Evolutionary conservation across 352 stramenopile genomes (phyloP).

Genomic region (Pythium rhizo-oryzae): DNA sequence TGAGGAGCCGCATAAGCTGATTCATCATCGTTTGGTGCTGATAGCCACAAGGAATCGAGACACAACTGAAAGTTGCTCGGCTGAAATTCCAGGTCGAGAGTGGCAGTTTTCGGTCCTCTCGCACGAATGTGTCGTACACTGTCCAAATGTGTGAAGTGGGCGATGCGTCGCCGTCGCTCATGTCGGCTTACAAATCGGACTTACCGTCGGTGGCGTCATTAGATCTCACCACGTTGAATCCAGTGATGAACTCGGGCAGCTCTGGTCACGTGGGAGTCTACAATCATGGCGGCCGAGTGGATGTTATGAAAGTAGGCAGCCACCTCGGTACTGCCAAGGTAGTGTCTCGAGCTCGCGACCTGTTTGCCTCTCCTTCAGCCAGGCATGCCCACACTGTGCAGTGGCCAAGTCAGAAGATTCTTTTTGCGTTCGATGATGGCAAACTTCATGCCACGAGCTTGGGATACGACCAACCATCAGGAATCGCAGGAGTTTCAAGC

Average conservation of each 20-base stretch:
- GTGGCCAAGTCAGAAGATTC: conserved; percentile 16
- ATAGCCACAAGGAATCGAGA: conserved; percentile 40
- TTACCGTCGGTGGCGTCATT: not conserved
- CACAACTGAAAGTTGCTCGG: conserved; percentile 52
- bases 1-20: not conserved
- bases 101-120: conserved; percentile 21
- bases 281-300: conserved; percentile 12
- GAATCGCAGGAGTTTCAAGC: not conserved
- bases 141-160: conserved; percentile 63
- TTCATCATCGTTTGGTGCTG: not conserved
- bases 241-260: not conserved
- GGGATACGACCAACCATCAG: not conserved
- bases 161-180: conserved; percentile 48
- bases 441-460: conserved; percentile 11
- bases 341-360: not conserved
- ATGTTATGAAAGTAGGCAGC: conserved; percentile 12
- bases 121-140: conserved; percentile 38
- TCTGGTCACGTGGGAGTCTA: conserved; percentile 4
- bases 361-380: not conserved
- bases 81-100: conserved; percentile 61
- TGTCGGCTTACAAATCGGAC: conserved; percentile 27
- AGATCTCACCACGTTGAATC: not conserved
- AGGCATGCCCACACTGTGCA: not conserved
- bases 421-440: conserved; percentile 20
- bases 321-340: conserved; percentile 13